phyloP scores from a whole-genome alignment of 345 rosid genomes.

The Limnanthes douglasii region DNA sequence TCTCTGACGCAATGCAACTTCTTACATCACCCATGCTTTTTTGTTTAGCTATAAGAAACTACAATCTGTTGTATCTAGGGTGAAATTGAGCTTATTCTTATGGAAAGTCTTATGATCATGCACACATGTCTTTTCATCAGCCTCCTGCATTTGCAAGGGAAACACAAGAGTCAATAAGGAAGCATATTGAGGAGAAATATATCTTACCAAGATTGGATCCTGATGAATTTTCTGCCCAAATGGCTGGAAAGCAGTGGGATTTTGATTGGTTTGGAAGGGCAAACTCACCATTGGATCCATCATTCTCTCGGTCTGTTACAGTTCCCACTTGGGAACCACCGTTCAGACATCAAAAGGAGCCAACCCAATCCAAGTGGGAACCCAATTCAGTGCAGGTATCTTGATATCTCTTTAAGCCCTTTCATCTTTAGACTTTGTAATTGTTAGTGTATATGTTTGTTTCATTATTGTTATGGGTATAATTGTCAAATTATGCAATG shows the following conservation, averaged over 20 bases:
- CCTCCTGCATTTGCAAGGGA: constrained; percentile 94
- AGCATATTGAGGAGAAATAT: constrained; percentile 79
- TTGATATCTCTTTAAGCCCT: constrained; percentile 1
- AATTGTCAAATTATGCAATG: too few relatives aligned
- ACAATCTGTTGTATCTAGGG: too few relatives aligned
- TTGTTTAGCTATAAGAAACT: too few relatives aligned
- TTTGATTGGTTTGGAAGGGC: constrained; percentile 88
- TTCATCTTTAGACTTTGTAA: constrained; percentile 2
- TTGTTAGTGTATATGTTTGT: neutral
- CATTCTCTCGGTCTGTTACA: constrained; percentile 51
- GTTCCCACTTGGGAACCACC: constrained; percentile 90
- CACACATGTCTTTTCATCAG: constrained; percentile 33
- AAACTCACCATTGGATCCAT: constrained; percentile 60
- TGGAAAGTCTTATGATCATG: too few relatives aligned
- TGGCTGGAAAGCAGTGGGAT: constrained; percentile 78
- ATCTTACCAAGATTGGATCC: constrained; percentile 55
- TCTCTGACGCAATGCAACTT: too few relatives aligned
- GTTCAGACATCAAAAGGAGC: constrained; percentile 34
- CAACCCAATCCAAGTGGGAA: constrained; percentile 33
- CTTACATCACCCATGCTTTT: too few relatives aligned
- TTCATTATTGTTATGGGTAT: neutral
- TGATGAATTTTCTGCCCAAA: constrained; percentile 59
- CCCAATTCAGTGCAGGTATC: constrained; percentile 42
- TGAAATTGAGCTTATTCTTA: neutral
- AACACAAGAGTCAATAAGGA: constrained; percentile 58